Base-by-base conservation (phyloP, 2,329 filamentous ascomycete species). In the Orbilia brochopaga region DNA sequence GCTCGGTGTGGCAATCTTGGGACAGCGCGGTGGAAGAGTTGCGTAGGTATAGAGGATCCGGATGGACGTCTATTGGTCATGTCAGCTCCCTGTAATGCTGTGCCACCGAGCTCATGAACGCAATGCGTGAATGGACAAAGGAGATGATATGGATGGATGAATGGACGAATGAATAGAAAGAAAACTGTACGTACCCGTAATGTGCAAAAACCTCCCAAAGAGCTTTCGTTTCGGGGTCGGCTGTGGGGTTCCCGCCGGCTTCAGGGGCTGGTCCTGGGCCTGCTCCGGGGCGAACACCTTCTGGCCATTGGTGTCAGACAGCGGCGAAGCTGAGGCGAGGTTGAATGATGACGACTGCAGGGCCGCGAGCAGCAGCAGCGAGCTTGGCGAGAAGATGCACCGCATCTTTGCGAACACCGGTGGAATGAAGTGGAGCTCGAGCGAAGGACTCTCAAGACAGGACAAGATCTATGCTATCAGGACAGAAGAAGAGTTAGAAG, bases 131-230 rank as follows among this genome's bases (percentile, higher is more conserved):
- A n/a, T n/a, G n/a, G n/a, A n/a, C n/a, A n/a, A n/a, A n/a, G n/a
- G n/a, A n/a, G n/a, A n/a, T n/a, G n/a, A n/a, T n/a, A n/a, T n/a
- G n/a, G n/a, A n/a, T n/a, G n/a, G n/a, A n/a, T n/a, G n/a, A n/a
- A n/a, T n/a, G n/a, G n/a, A n/a, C n/a, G n/a, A n/a, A n/a, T 67
- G 58, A 72, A 75, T 54, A 62, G 73, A 52, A 32, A 24, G n/a
- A 69, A 66, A 63, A 73, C 58, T 32, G 44, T 74, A 79, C 83
- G 73, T 82, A 93, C 91, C 92, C 80, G 91, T 94, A 76, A 96
- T 90, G 80, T 96, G 91, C 78, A 96, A 83, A 81, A 96, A 96
- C 78, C 86, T 86, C 74, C 91, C 91, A 74, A 85, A 85, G 76
- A 91, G 80, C 76, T 82, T 83, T 73, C 75, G 73, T 21, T 44